Base-by-base conservation (phyloP, 176 grass and related monocot genomes). In the Eleusine indica region DNA sequence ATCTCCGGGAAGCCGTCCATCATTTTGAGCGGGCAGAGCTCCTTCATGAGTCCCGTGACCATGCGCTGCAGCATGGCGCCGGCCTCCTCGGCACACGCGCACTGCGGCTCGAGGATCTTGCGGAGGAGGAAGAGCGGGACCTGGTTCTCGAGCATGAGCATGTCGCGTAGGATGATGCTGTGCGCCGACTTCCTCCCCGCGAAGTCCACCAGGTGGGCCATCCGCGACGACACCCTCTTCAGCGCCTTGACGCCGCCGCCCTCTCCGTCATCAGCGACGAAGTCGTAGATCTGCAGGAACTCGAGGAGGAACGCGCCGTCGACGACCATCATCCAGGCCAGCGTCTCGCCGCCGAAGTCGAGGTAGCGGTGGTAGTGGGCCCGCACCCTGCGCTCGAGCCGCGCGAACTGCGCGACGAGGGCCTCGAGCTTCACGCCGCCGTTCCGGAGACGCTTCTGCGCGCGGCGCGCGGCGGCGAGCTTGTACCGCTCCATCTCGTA, bases 401-500 rank as follows among this genome's bases (percentile, higher is more conserved):
- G 90, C 28, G 44, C 52, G 66, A 94, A 88, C 58, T 92, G 85
- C 8, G 90, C 62, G 28, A 94, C 91, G 44, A 97, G 89, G 4
- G 46, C 38, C 1, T 88, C 85, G 18, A 94, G 75, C 72, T 90
- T 92, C 28, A 76, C 5, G 13, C 49, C 85, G 2, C 49, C 85
- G 2, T n/a, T 51, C 16, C 73, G 28, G 78, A 94, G 90, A 5
- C 84, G 89, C 87, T 71, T 90, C 89, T 92, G 91, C 29, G 87
- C 89, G 64, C 91, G 89, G 4, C 88, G 85, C 3, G 89, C 94
- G 2, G 94, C 66, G 3, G 91, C 91, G 68, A 94, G 94, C 79
- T 94, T 97, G 87, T 94, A 94, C 0, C 91, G 87, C 87, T 97
- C 94, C 94, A 94, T 94, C 61, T 97, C 94, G 70, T 94, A 97